Evolutionary conservation across 1,284 basidiomycete species (phyloP).

Genomic region (Boletus calvinii): DNA sequence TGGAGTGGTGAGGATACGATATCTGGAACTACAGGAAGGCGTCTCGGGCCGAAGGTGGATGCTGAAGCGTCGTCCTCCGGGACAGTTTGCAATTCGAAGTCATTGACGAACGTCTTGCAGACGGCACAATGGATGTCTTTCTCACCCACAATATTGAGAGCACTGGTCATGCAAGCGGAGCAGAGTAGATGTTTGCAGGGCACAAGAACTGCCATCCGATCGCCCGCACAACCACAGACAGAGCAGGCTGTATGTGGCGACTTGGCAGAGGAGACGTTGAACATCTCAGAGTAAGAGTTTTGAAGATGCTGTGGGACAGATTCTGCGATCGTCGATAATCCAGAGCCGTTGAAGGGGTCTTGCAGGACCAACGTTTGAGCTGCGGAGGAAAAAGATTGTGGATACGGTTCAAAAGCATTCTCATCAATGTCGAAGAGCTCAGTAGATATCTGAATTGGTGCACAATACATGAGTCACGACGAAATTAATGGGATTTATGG

Average conservation of each 20-base stretch:
- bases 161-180: constrained; percentile 75
- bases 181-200: constrained; percentile 75
- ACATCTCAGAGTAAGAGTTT: constrained; percentile 29
- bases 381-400: constrained; percentile 42
- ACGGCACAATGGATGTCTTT: constrained; percentile 81
- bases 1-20: constrained; percentile 26
- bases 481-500: constrained; percentile 15
- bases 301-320: constrained; percentile 24
- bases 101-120: constrained; percentile 63
- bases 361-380: constrained; percentile 32
- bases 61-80: constrained; percentile 22
- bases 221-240: constrained; percentile 47
- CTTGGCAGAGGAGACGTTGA: constrained; percentile 13
- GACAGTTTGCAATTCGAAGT: constrained; percentile 55
- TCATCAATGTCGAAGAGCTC: constrained; percentile 75
- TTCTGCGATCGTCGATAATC: constrained; percentile 29
- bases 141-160: constrained; percentile 80
- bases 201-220: constrained; percentile 59
- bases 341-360: constrained; percentile 31
- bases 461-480: constrained; percentile 25
- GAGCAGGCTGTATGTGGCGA: constrained; percentile 40
- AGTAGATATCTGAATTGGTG: constrained; percentile 42
- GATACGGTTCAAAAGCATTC: constrained; percentile 56
- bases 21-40: constrained; percentile 12
- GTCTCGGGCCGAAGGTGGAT: constrained; percentile 18